Base-by-base conservation (phyloP, 1,284 basidiomycete species). In the Xerocomus cyaneibrunnescens region DNA sequence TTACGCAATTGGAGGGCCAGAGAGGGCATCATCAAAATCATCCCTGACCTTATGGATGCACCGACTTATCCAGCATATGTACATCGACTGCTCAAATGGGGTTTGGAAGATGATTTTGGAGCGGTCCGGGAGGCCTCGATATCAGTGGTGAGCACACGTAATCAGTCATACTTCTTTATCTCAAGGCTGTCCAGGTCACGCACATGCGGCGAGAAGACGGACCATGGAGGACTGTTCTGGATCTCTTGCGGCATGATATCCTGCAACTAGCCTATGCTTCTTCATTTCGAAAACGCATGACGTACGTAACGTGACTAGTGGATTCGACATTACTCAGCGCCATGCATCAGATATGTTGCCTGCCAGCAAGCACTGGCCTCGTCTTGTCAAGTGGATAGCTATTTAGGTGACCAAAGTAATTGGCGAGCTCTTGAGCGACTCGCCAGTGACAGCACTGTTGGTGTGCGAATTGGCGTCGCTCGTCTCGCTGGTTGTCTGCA, bases 391-490 rank as follows among this genome's bases (percentile, higher is more conserved):
- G 68, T 72, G 42, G 70, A 71, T n/a, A 55, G 66, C 32, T 71
- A 77, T 14, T 65, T 75, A 23, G 72, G 81, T 52, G 83, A 87
- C 63, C 76, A 81, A 50, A 62, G 31, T 16, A 71, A 76, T 56
- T 80, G 92, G 68, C 70, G 76, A 42, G 71, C 77, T 14, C 70
- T 97, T 12, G 71, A 75, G 28, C 64, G 68, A 42, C 76, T 97
- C 42, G 81, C 82, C 14, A 64, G 74, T 32, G 92, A 96, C 65
- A 67, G 65, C n/a, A 83, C 98, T 22, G 76, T 92, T 44, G 94
- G 94, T 61, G 93, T 98, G 41, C 82, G 94, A 37, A 92, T 98
- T 52, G 87, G 84, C 7, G 78, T 95, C 2, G 87, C 94, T 13
- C 81, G 90, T 39, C 75, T 90, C 28, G 71, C 84, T 19, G 79